Evolutionary conservation across 305 asterid genomes (phyloP).

Genomic region (Nicotiana rustica): DNA sequence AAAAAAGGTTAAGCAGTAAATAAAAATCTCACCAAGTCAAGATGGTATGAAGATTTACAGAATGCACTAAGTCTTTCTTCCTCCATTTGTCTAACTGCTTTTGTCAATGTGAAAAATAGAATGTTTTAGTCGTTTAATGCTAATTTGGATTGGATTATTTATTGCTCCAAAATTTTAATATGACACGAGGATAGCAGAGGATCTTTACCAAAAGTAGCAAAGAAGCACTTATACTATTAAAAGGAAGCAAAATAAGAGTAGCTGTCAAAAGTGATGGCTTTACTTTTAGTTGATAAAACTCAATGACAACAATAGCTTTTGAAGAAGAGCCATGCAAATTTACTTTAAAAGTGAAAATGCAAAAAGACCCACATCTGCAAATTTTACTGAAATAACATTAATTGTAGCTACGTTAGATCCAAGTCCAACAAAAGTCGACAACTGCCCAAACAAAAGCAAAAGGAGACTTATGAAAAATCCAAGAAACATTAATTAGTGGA

Average conservation of each 20-base stretch:
- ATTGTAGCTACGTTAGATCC: conserved; percentile 54
- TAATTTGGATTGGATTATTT: not conserved
- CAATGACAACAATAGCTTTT: not conserved
- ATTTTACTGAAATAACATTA: conserved; percentile 53
- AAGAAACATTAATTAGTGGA: too few species aligned
- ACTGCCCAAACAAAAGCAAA: conserved; percentile 48
- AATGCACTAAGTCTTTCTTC: conserved; percentile 39
- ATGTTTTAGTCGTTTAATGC: too few species aligned
- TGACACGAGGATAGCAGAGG: not conserved
- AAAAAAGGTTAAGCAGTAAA: conserved; percentile 16
- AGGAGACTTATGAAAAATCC: conserved; percentile 40
- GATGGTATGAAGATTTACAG: conserved; percentile 36
- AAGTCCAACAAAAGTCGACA: conserved; percentile 55
- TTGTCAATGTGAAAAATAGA: too few species aligned
- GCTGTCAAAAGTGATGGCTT: not conserved
- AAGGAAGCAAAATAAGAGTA: not conserved
- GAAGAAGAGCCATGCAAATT: conserved; percentile 34
- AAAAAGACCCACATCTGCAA: conserved; percentile 38
- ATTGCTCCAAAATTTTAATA: not conserved
- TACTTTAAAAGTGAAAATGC: conserved; percentile 28
- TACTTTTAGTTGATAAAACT: not conserved
- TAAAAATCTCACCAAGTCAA: conserved; percentile 35
- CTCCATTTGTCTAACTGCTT: conserved; percentile 30
- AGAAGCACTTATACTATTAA: too few species aligned
- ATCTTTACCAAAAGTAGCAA: not conserved